Base-by-base conservation (phyloP, 73 alveolate species). In the Effrenium voratum region DNA sequence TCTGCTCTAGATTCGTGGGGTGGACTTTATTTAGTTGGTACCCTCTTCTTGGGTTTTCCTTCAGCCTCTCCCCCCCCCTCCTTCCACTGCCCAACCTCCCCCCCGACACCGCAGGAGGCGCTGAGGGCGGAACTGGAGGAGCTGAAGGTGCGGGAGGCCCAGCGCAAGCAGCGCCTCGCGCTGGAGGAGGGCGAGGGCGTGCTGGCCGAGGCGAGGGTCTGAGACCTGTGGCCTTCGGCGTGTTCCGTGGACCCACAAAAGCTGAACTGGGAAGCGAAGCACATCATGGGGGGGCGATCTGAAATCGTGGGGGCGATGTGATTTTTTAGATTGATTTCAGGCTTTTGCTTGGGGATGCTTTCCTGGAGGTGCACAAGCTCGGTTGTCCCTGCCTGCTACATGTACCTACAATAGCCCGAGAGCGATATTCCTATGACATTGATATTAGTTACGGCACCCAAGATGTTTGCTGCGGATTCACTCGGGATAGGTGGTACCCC, bases 131-230 rank as follows among this genome's bases (percentile, higher is more conserved):
- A 38, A 34, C 50, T 41, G 30, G 46, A 38, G 50, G 46, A 75
- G 46, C 85, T 75, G 85, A 36, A 36, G 32, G 22, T 41, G 46
- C 19, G 22, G 15, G 55, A 75, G 59, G 40, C 30, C 83, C n/a
- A 32, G 34, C 45, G 83, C 24, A 49, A 73, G 83, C 45, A 73
- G 83, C 83, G 49, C n/a, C 83, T 73, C 50, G 38, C 83, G 32
- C 38, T 73, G 32, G 83, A 73, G 38, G 83, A 73, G 8, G 83
- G 83, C 46, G 83, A 73, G 36, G 83, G 83, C 50, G 38, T 16
- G 19, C 34, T n/a, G 52, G 28, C 28, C 2, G 80, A 34, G 80
- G 1, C 13, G 22, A 41, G 26, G 80, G 1, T 32, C 45, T 22
- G n/a, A 12, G 77, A 16, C n/a, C 41, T 32, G 16, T 19, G 38